Evolutionary conservation across 148 eudicot species (phyloP), one percentile per base, ranked within the genome.

Genomic region (Chenopodium album): DNA sequence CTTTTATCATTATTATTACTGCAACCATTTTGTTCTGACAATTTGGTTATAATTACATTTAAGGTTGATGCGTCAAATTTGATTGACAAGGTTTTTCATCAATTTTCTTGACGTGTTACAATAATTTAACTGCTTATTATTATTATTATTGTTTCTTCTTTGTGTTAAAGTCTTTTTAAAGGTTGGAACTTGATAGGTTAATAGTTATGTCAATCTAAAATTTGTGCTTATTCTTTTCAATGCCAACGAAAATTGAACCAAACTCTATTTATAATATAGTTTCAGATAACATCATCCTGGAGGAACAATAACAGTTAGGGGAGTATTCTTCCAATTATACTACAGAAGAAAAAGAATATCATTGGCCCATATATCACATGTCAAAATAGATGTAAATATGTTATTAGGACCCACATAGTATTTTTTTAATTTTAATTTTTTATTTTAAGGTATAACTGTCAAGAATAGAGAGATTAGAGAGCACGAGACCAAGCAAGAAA

Each of bases 31-130:
- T 70, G 63, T 9, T 82, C 77, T 75, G 82, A 85, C 80, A 46
- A 77, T 70, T 79, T 76, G 73, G 78, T 76, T 48, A 76, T 82
- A 78, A 76, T 85, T 79, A 73, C 69, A 47, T 79, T 70, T 71
- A 85, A 76, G 83, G 74, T 77, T 85, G 88, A 82, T 82, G 71
- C 50, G 88, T 85, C 88, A 85, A 76, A 1, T 75, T 60, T 79
- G 88, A 82, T 85, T 85, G 83, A 85, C 85, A 81, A 62, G 52
- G 22, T 77, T 74, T 28, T 47, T 41, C 7, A 41, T 41, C 44
- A 41, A 41, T 41, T 67, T 59, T 9, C 75, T 29, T 79, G 32
- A 68, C 60, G 16, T 32, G 9, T 68, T 78, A 72, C 63, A 75
- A 75, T 44, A 75, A 75, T 44, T 76, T 60, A 76, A 76, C 80